Evolutionary conservation across 306 rosid species (phyloP).

Genomic region (Medicago arabica): DNA sequence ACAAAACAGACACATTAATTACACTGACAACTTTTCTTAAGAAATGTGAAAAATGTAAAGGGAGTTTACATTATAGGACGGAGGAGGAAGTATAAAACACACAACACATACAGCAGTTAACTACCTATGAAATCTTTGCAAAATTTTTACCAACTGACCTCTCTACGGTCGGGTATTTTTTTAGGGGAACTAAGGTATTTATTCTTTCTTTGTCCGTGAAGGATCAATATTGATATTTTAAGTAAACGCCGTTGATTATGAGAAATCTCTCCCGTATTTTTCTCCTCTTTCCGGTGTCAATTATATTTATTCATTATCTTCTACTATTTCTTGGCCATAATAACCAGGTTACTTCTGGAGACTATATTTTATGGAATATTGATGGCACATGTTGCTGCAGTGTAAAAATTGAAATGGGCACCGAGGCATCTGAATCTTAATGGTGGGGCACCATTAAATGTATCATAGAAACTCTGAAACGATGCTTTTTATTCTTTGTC

Average conservation of each 20-base stretch:
- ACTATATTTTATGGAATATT: slow-evolving; percentile 94
- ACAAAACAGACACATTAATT: no score
- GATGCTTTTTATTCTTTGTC: slow-evolving; percentile 25
- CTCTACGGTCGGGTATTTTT: no score
- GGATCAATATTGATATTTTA: slow-evolving; percentile 34
- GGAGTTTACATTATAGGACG: no score
- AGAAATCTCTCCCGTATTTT: background rate
- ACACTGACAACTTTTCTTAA: no score
- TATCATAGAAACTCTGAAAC: slow-evolving; percentile 33
- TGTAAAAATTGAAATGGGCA: slow-evolving; percentile 43
- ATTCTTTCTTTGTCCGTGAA: slow-evolving; percentile 11
- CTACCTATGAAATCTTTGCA: no score
- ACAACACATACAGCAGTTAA: no score
- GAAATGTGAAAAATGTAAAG: no score
- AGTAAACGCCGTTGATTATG: background rate
- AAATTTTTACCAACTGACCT: no score
- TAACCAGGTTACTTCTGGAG: slow-evolving; percentile 77
- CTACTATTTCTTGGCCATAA: slow-evolving; percentile 23
- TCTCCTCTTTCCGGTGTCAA: slow-evolving; percentile 2
- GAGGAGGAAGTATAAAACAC: no score
- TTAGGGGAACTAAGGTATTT: slow-evolving; percentile 58
- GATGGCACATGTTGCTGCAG: slow-evolving; percentile 70
- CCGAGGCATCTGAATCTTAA: slow-evolving; percentile 30
- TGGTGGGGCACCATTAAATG: slow-evolving; percentile 19
- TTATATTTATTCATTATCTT: slow-evolving; percentile 23